Evolutionary conservation across 208 protist genomes (phyloP), one percentile per base, ranked within the genome.

Genomic region (Acanthamoeba sp.): DNA sequence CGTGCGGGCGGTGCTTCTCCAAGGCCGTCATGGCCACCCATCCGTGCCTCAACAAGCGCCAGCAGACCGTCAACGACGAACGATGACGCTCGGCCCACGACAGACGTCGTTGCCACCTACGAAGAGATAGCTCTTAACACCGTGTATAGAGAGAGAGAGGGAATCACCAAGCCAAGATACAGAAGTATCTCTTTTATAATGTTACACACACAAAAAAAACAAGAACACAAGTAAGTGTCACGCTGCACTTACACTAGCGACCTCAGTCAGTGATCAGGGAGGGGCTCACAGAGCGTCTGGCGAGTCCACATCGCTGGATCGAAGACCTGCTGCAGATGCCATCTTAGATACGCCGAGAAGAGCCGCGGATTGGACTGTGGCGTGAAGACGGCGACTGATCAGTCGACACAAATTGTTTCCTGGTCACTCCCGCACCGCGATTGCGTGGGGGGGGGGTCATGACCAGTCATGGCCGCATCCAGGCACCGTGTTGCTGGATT

Each of bases 11-110:
- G 40, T 82, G 73, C 36, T 82, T 82, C 73, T 82, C 73, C 38
- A 82, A 82, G 73, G 73, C 73, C n/a, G 73, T 82, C 14, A 82
- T 82, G 73, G 73, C 73, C 73, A 82, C 73, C 20, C 73, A 82
- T 22, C 73, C 73, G 24, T 82, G 73, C 73, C 73, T 82, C 73
- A 52, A 42, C 73, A 82, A 50, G 73, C 32, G 73, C 24, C 73
- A 82, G n/a, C 73, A 82, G 73, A 82, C 73, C 32, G 10, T 18
- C 42, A 82, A 18, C 10, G 73, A 82, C 6, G 73, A 82, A 38
- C 73, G 73, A 52, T 82, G n/a, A 32, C 42, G 36, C 6, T 38
- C 32, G 6, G 27, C 64, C 18, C 16, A 6, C 10, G 10, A n/a
- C n/a, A n/a, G 9, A 59, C 55, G 16, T 59, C 55, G 22, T n/a